Evolutionary conservation across 1,284 basidiomycete genomes (phyloP), one percentile per base, ranked within the genome.

Genomic region (Testicularia cyperi): DNA sequence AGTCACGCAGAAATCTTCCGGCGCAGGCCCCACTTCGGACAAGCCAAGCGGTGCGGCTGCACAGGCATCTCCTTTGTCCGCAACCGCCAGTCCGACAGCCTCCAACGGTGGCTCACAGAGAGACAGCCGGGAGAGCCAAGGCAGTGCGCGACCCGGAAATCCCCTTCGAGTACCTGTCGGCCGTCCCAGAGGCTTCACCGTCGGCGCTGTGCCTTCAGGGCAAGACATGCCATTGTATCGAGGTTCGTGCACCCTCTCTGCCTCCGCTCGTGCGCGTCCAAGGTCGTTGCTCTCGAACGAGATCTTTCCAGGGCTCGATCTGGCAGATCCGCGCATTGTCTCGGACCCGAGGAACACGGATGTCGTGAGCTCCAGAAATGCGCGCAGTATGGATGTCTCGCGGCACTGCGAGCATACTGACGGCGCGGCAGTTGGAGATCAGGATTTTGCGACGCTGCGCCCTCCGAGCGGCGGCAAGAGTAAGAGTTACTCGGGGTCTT

Each of bases 281-380:
- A 46, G 68, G 19, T 70, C 68, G 8, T 30, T 68, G 4, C 28
- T 70, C 13, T 65, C 54, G 31, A 66, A 68, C 44, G 58, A 70
- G 38, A 42, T 70, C 21, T 43, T 65, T 14, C 62, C 61, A 12
- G 37, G 38, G 2, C 55, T 58, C 35, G 63, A 62, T 20, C 46
- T 58, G 8, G 62, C 57, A n/a, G 57, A 61, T 34, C 46, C 44
- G 8, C 44, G 56, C 3, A 44, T 44, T 38, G 49, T 32, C 18
- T 49, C 38, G 5, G 38, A 16, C 18, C 23, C 37, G 3, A 30
- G 28, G 10, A 41, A 38, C 19, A 20, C 38, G 31, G 41, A 44
- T 4, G 34, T 37, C 15, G 35, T 40, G 23, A 38, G 19, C 21
- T 28, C 53, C 23, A 45, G 53, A 38, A 49, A 56, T 20, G 40